These are phyloP conservation scores for Marchantia paleacea DNA, from an alignment of 225 moss, liverwort and hornwort species.

Conservation along the genomic window DNA sequence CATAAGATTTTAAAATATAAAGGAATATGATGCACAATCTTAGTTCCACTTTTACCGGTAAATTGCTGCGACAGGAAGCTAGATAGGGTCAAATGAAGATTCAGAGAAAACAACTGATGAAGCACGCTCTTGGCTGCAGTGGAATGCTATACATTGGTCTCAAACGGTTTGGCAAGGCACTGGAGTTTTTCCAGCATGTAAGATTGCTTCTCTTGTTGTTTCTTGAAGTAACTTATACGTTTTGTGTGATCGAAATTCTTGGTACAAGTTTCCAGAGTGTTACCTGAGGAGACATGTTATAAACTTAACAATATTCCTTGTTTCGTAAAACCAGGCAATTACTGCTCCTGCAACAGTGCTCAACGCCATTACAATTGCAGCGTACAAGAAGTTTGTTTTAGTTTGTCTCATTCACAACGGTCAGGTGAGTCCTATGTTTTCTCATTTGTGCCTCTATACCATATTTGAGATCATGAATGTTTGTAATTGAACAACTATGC, in stretches of 20 bases:
- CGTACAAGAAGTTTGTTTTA: slow-evolving; percentile 93
- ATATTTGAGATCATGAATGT: neutral
- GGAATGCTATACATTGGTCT: slow-evolving; percentile 94
- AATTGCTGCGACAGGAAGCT: neutral
- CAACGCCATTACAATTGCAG: slow-evolving; percentile 98
- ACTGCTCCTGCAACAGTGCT: slow-evolving; percentile 87
- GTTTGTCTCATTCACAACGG: slow-evolving; percentile 93
- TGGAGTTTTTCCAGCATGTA: slow-evolving; percentile 99
- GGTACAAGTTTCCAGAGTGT: neutral
- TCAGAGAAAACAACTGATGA: neutral
- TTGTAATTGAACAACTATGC: neutral
- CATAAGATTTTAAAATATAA: neutral
- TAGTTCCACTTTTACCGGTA: too few relatives aligned
- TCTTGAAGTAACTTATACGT: neutral
- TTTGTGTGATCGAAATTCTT: neutral
- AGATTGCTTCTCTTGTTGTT: slow-evolving; percentile 21
- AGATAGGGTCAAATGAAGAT: neutral
- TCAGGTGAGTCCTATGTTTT: slow-evolving; percentile 57
- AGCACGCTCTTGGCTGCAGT: slow-evolving; percentile 47
- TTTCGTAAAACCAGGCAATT: slow-evolving; percentile 56
- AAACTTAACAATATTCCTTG: neutral
- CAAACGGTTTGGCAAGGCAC: slow-evolving; percentile 85
- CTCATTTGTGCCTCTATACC: neutral
- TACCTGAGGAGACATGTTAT: neutral
- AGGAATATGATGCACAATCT: neutral